Conservation (phyloP, 129 eudicot species). For the Lactuca saligna region DNA sequence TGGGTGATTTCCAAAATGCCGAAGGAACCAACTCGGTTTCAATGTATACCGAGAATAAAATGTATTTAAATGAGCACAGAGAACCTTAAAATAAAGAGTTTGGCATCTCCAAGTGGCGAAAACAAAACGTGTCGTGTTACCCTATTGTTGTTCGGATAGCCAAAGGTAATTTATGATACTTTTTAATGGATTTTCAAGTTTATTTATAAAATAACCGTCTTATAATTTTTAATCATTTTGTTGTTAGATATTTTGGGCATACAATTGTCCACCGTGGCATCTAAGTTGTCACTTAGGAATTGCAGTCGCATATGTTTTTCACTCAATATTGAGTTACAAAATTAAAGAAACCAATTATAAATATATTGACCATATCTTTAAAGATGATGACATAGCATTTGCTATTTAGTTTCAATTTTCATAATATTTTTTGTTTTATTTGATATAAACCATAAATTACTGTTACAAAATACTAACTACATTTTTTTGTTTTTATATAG, state of each 20-base stretch:
- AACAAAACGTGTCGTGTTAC: background rate
- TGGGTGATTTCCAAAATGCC: background rate
- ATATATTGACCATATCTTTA: too few species aligned
- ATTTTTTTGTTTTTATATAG: background rate
- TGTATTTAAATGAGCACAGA: background rate
- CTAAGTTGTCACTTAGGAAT: background rate
- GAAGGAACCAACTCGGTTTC: background rate
- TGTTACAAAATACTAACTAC: background rate
- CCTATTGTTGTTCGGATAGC: background rate
- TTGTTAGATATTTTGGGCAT: background rate
- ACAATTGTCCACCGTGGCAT: background rate
- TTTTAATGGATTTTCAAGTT: background rate
- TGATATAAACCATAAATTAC: background rate
- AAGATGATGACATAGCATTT: too few species aligned
- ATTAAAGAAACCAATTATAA: too few species aligned
- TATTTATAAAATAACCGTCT: background rate
- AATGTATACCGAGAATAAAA: background rate
- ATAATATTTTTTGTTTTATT: too few species aligned
- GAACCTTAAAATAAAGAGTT: background rate
- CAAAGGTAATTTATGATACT: background rate
- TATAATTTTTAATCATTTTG: background rate
- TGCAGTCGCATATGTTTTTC: background rate
- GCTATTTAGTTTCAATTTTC: background rate
- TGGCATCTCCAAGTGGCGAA: background rate
- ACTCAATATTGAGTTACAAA: background rate